Evolutionary conservation across 306 rosid species (phyloP).

Genomic region (Styphnolobium japonicum): DNA sequence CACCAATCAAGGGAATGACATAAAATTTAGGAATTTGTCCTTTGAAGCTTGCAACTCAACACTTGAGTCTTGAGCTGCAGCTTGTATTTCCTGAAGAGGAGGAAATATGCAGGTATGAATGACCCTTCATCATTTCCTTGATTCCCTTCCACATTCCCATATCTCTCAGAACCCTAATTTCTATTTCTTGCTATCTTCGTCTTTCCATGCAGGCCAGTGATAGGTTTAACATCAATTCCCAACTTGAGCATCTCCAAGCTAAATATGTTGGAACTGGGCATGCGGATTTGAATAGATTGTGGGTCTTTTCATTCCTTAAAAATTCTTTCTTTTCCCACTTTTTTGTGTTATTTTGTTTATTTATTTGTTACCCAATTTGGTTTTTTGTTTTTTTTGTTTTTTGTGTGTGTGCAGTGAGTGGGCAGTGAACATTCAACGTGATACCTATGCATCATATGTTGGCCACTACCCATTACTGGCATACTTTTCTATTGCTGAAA

Average conservation of each 20-base stretch:
- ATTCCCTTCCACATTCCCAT: no score
- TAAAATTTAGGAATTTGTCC: no score
- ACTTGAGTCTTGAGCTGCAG: no score
- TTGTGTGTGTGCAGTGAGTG: constrained; percentile 68
- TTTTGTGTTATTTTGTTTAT: not conserved
- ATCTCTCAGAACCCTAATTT: no score
- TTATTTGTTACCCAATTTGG: not conserved
- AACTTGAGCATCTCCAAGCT: constrained; percentile 92
- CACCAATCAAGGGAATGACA: no score
- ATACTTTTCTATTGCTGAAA: constrained; percentile 83
- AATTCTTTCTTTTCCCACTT: not conserved
- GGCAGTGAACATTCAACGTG: constrained; percentile 97
- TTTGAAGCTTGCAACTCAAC: no score
- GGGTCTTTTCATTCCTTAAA: constrained; percentile 7
- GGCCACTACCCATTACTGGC: constrained; percentile 83
- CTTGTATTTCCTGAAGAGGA: no score
- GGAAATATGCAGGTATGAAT: no score
- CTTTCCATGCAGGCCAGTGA: constrained; percentile 72
- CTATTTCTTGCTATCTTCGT: no score
- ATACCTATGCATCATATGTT: constrained; percentile 93
- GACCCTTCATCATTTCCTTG: no score
- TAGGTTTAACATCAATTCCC: constrained; percentile 94
- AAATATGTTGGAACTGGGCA: constrained; percentile 98
- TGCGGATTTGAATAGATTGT: constrained; percentile 91
- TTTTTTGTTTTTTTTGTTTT: no score